Conservation (phyloP, 768 basidiomycete genomes). For the Boletus vinaceobasis region DNA sequence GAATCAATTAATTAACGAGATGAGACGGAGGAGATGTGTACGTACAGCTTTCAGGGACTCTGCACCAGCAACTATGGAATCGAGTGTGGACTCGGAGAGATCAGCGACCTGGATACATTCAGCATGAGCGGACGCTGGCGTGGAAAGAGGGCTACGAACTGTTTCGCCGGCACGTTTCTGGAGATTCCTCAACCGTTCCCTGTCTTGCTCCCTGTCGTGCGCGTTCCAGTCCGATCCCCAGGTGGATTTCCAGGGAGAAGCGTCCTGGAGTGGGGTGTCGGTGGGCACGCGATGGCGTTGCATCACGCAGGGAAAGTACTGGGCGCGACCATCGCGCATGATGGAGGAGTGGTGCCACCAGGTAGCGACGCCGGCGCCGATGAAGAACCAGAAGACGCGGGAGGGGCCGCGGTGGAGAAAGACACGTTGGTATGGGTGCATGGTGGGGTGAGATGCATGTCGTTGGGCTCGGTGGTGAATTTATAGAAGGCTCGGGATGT, state of each 20-base stretch:
- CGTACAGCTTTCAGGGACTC: constrained; percentile 60
- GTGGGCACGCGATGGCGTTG: constrained; percentile 17
- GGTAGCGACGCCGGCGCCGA: constrained; percentile 48
- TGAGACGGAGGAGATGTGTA: constrained; percentile 4
- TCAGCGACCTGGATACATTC: constrained; percentile 45
- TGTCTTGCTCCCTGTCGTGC: constrained; percentile 46
- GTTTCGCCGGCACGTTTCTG: constrained; percentile 49
- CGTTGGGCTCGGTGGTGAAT: background rate
- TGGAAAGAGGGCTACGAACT: constrained; percentile 31
- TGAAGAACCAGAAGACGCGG: constrained; percentile 64
- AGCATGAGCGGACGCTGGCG: background rate
- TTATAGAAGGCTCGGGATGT: constrained; percentile 15
- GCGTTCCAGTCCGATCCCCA: constrained; percentile 7
- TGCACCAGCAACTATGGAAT: constrained; percentile 53
- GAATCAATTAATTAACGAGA: background rate
- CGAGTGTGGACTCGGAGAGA: constrained; percentile 65
- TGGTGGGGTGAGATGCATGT: constrained; percentile 10
- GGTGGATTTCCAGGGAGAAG: constrained; percentile 2
- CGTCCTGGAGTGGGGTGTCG: constrained; percentile 5
- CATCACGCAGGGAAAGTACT: constrained; percentile 29
- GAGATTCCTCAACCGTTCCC: constrained; percentile 42
- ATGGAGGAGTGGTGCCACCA: constrained; percentile 40
- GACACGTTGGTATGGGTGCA: constrained; percentile 22
- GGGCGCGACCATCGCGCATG: constrained; percentile 40
- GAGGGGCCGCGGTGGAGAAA: constrained; percentile 42